Base-by-base conservation (phyloP, 2,329 filamentous ascomycete genomes). In the Talaromyces sp. region DNA sequence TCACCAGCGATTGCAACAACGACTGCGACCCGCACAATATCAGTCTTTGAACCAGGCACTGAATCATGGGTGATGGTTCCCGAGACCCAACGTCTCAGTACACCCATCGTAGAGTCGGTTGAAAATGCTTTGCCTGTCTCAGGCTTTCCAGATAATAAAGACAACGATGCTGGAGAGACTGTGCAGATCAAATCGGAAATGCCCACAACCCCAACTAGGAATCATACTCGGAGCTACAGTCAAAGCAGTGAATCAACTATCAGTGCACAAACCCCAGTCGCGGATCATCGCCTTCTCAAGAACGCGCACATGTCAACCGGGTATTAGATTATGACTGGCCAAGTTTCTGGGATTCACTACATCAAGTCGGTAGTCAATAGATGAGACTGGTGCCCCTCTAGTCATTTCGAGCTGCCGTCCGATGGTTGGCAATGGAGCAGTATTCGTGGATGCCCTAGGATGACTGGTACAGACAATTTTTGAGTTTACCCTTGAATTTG, bases 171-270 rank as follows among this genome's bases (percentile, higher is more conserved):
- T 16, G 56, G 16, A 22, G 39, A 41, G 4, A 8, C 13, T 50
- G 5, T 52, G 48, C 31, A 52, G 13, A 11, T 27, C 6, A 9
- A 52, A 52, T 7, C 14, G 9, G 56, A 19, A n/a, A 45, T n/a
- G n/a, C 16, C 41, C 11, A 48, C 3, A 5, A 63, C 39, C 1
- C 52, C 22, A 22, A 58, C 45, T 37, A 39, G 27, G 19, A 33
- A 24, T 1, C 47, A 50, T n/a, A 31, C 39, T 16, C 14, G 58
- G 19, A 48, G 50, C 24, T 39, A 16, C 1, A 62, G 61, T 19
- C 19, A 35, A 0, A 60, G 45, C 7, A 62, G 59, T 8, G 64
- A 65, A 3, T 59, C 64, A 1, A 65, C 64, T 1, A 33, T 65
- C 6, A 3, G 24, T 5, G 41, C 43, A 4, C 50, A 48, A 14